Conservation (phyloP, 1,284 basidiomycete genomes). For the Heterobasidion parviporum region DNA sequence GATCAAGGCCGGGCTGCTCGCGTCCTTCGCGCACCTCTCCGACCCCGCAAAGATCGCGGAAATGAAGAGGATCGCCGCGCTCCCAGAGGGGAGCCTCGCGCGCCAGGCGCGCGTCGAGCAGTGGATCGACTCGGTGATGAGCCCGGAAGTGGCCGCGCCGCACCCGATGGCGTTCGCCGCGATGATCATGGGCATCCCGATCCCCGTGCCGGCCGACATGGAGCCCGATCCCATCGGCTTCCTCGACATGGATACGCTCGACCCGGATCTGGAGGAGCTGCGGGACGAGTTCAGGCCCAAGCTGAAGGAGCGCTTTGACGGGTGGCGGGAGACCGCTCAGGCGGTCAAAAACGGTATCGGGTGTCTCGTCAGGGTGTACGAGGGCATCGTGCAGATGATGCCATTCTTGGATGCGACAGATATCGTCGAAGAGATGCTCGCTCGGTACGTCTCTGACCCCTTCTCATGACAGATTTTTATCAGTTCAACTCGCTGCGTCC, state of each 20-base stretch:
- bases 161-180: constrained; percentile 55
- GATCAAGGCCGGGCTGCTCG: constrained; percentile 32
- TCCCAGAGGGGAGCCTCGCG: constrained; percentile 25
- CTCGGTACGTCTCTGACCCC: constrained; percentile 26
- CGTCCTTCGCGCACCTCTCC: constrained; percentile 40
- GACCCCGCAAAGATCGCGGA: constrained; percentile 28
- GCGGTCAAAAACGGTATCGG: constrained; percentile 26
- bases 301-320: constrained; percentile 45
- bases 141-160: constrained; percentile 27
- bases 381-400: constrained; percentile 38
- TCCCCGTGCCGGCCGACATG: constrained; percentile 32
- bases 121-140: constrained; percentile 45
- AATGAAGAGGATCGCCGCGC: constrained; percentile 35
- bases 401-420: constrained; percentile 44
- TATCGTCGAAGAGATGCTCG: constrained; percentile 45
- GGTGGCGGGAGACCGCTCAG: constrained; percentile 37
- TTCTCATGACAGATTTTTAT: neutral
- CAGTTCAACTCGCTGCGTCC: neutral
- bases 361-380: constrained; percentile 32
- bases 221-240: constrained; percentile 32
- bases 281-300: constrained; percentile 50
- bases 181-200: constrained; percentile 59
- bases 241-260: constrained; percentile 42
- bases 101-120: constrained; percentile 37
- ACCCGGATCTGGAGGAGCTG: constrained; percentile 50